Evolutionary conservation across 805 yeast genomes (phyloP).

Genomic region (Candida maris): DNA sequence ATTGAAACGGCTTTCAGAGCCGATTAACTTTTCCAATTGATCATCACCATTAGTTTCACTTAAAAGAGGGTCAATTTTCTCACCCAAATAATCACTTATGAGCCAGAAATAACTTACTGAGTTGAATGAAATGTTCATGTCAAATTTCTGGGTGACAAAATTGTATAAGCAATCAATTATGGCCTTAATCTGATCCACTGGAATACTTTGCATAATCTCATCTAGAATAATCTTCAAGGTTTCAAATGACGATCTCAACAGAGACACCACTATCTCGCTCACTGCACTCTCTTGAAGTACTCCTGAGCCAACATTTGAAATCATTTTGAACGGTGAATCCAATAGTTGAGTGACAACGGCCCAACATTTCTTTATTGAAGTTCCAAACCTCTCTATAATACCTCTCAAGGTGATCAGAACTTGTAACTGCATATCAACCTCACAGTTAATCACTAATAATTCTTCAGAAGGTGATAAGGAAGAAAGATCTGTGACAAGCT

Average conservation of each 20-base stretch:
- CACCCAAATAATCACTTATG: slow-evolving; percentile 70
- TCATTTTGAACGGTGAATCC: slow-evolving; percentile 52
- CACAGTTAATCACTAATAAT: slow-evolving; percentile 48
- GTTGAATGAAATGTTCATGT: slow-evolving; percentile 84
- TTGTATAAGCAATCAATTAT: slow-evolving; percentile 69
- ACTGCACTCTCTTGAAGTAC: slow-evolving; percentile 32
- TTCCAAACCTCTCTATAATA: slow-evolving; percentile 77
- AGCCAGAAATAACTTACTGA: slow-evolving; percentile 91
- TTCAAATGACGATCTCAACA: slow-evolving; percentile 70
- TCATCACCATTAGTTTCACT: slow-evolving; percentile 1
- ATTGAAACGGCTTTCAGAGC: slow-evolving; percentile 21
- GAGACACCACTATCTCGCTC: slow-evolving; percentile 44
- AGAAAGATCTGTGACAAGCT: slow-evolving; percentile 41
- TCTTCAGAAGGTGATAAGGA: slow-evolving; percentile 38
- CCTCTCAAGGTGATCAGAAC: slow-evolving; percentile 61
- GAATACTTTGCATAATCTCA: slow-evolving; percentile 74
- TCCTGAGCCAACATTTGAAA: slow-evolving; percentile 23
- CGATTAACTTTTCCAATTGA: slow-evolving; percentile 15
- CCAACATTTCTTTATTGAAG: slow-evolving; percentile 60
- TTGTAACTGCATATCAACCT: slow-evolving; percentile 63
- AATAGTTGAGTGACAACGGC: slow-evolving; percentile 59
- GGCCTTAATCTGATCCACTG: slow-evolving; percentile 56
- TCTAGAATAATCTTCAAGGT: slow-evolving; percentile 80
- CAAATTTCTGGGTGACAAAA: slow-evolving; percentile 68
- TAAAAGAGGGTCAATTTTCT: slow-evolving; percentile 21